Evolutionary conservation across 2,329 filamentous ascomycete genomes (phyloP).

Genomic region (Fusarium nanum): DNA sequence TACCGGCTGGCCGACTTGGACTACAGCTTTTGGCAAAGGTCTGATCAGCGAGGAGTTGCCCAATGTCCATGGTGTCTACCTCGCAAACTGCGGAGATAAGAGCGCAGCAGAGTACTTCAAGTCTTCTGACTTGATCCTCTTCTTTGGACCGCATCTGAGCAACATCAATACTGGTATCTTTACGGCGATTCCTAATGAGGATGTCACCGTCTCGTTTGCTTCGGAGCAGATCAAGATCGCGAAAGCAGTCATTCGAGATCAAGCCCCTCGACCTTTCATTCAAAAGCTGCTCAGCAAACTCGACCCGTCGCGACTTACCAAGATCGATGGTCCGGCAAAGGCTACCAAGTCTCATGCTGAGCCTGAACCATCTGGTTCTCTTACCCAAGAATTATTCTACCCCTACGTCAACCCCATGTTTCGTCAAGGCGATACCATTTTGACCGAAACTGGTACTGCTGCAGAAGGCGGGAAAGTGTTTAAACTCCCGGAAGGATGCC

Average conservation of each 20-base stretch:
- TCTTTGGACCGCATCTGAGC: constrained; percentile 16
- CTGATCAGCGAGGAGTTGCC: constrained; percentile 6
- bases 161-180: constrained; percentile 22
- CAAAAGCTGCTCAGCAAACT: not conserved
- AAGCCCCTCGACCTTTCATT: not conserved
- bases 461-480: constrained; percentile 19
- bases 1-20: constrained; percentile 15
- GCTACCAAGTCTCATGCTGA: not conserved
- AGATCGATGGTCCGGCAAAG: not conserved
- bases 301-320: constrained; percentile 1
- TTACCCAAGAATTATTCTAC: constrained; percentile 10
- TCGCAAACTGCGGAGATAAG: not conserved
- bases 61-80: constrained; percentile 18
- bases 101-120: constrained; percentile 2
- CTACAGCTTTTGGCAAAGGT: constrained; percentile 15
- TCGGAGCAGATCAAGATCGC: constrained; percentile 2
- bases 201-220: not conserved
- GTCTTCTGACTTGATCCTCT: constrained; percentile 6
- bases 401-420: constrained; percentile 18
- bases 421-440: not conserved
- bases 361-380: not conserved
- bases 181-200: constrained; percentile 3
- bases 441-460: constrained; percentile 22
- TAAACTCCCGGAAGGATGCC: not conserved
- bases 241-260: not conserved